These are phyloP conservation scores for Suaeda aralocaspica DNA, from an alignment of 148 eudicot genomes.

Conservation along the genomic window DNA sequence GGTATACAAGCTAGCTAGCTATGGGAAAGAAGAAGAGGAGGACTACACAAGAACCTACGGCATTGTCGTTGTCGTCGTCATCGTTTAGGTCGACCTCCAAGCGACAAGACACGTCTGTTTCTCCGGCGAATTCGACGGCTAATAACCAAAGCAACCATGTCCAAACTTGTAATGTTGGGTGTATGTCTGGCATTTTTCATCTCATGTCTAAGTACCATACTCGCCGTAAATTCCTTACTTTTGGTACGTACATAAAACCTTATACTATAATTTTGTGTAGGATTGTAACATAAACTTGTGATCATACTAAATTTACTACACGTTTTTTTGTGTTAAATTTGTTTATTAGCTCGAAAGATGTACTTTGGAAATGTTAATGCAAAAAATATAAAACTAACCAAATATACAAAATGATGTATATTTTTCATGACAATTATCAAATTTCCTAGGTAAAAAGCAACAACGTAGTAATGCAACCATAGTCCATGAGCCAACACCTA, in stretches of 20 bases:
- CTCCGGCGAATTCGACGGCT: slow-evolving; percentile 24
- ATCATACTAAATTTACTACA: too few species aligned
- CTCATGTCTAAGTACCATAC: slow-evolving; percentile 57
- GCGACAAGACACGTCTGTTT: slow-evolving; percentile 29
- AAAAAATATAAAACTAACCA: too few species aligned
- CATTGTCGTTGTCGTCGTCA: slow-evolving; percentile 21
- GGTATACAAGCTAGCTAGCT: not conserved
- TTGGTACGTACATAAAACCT: slow-evolving; percentile 39
- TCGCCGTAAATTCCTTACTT: slow-evolving; percentile 60
- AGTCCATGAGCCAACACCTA: not conserved
- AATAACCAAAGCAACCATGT: slow-evolving; percentile 21
- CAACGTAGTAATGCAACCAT: slow-evolving; percentile 16
- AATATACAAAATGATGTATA: too few species aligned
- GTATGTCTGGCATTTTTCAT: slow-evolving; percentile 73
- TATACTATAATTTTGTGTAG: too few species aligned
- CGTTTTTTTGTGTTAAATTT: too few species aligned
- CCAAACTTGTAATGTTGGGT: slow-evolving; percentile 42
- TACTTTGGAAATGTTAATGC: too few species aligned
- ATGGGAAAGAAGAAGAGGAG: slow-evolving; percentile 24
- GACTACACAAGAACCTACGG: slow-evolving; percentile 10
- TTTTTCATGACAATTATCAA: too few species aligned
- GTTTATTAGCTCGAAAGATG: too few species aligned
- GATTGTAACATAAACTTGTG: too few species aligned
- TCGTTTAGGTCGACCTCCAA: slow-evolving; percentile 30
- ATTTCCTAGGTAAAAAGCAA: slow-evolving; percentile 50